Percentiles rank a stretch among this genome's conserved stretches.
Conservation (phyloP, 768 basidiomycete genomes). For the Chalciporus chontae region DNA sequence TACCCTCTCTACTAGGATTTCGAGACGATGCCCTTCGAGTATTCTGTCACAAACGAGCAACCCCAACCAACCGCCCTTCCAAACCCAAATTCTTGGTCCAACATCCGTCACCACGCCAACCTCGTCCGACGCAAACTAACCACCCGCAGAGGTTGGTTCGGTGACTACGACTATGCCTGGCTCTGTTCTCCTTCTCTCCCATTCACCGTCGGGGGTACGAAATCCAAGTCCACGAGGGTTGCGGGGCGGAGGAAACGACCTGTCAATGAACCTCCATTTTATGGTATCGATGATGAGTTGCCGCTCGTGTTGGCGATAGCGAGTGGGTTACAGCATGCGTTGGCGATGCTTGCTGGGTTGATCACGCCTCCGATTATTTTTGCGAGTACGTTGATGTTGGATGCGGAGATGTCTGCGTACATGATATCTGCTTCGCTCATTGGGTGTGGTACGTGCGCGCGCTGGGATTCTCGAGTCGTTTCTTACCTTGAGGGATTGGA, state of each 20-base stretch:
- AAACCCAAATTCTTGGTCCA: slow-evolving; percentile 1
- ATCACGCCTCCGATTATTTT: slow-evolving; percentile 86
- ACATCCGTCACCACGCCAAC: slow-evolving; percentile 6
- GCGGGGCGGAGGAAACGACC: slow-evolving; percentile 17
- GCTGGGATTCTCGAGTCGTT: no score
- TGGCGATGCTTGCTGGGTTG: slow-evolving; percentile 80
- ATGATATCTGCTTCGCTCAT: slow-evolving; percentile 82
- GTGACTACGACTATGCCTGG: slow-evolving; percentile 77
- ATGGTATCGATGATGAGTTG: slow-evolving; percentile 66
- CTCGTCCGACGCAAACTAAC: slow-evolving; percentile 37
- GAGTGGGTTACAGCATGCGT: slow-evolving; percentile 70
- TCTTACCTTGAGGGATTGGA: not conserved
- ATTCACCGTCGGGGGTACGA: slow-evolving; percentile 38
- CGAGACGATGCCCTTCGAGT: slow-evolving; percentile 13
- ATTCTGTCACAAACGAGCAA: slow-evolving; percentile 15
- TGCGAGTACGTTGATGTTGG: slow-evolving; percentile 57
- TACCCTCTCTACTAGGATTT: not conserved
- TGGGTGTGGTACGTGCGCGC: slow-evolving; percentile 53
- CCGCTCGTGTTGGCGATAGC: slow-evolving; percentile 72
- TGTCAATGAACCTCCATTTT: slow-evolving; percentile 57
- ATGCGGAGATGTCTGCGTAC: slow-evolving; percentile 59
- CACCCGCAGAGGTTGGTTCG: slow-evolving; percentile 71
- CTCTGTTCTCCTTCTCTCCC: slow-evolving; percentile 70
- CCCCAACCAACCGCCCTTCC: slow-evolving; percentile 14
- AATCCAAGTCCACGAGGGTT: slow-evolving; percentile 3